Evolutionary conservation across 257 asterid species (phyloP).

Genomic region (Ballota nigra): DNA sequence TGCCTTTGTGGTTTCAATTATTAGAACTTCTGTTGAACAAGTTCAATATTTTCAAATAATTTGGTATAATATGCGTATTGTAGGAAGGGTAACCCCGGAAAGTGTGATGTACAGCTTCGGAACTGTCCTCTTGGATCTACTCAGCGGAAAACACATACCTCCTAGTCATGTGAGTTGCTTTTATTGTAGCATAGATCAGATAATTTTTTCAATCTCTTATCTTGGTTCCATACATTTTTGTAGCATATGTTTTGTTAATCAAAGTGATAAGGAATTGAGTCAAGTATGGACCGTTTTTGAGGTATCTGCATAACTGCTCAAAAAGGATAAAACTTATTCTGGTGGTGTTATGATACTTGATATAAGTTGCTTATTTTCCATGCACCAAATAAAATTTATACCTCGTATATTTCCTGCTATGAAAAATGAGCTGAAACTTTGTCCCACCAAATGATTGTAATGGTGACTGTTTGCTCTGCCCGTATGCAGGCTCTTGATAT

Average conservation of each 20-base stretch:
- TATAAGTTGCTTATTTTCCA: not conserved
- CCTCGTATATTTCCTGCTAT: not conserved
- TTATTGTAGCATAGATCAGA: not conserved
- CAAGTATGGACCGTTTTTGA: not conserved
- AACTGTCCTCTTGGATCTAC: slow-evolving; percentile 83
- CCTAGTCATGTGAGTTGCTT: slow-evolving; percentile 75
- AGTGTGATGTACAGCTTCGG: slow-evolving; percentile 88
- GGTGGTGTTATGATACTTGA: not conserved
- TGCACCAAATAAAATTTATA: not conserved
- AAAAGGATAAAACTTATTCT: not conserved
- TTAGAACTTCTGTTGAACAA: not conserved
- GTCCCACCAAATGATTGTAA: no score
- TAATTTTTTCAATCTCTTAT: not conserved
- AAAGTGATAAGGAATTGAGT: no score
- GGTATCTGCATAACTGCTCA: not conserved
- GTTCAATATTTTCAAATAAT: not conserved
- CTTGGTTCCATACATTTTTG: not conserved
- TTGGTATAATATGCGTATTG: slow-evolving; percentile 14
- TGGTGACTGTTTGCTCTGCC: no score
- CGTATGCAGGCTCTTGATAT: slow-evolving; percentile 88
- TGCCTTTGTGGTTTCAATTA: not conserved
- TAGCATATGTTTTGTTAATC: not conserved
- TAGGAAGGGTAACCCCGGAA: slow-evolving; percentile 88
- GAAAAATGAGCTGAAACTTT: no score
- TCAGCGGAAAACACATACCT: slow-evolving; percentile 95